Percentiles rank a stretch among this genome's conserved stretches.
phyloP scores from a whole-genome alignment of 106 monocot genomes.

The Triglochin maritima region DNA sequence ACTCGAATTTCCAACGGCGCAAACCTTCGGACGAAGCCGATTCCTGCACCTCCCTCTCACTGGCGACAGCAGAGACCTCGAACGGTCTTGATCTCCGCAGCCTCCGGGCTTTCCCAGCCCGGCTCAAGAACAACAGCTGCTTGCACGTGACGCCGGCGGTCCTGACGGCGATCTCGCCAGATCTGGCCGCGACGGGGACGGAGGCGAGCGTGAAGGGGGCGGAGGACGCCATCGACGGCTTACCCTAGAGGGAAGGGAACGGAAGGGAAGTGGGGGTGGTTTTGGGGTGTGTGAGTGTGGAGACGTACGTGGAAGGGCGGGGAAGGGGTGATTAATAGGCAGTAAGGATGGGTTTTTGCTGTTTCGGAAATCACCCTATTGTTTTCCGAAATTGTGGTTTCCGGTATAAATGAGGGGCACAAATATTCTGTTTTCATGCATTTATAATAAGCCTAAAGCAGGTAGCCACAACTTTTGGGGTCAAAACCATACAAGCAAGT shows the following conservation, averaged over 20 bases:
- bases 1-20: neutral
- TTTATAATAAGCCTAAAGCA: too few species aligned
- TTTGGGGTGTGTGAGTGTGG: too few species aligned
- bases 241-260: neutral
- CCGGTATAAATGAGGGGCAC: too few species aligned
- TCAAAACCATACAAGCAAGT: too few species aligned
- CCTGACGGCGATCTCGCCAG: neutral
- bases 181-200: slow-evolving; percentile 5
- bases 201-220: slow-evolving; percentile 1
- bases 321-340: too few species aligned
- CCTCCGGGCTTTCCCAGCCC: slow-evolving; percentile 7
- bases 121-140: slow-evolving; percentile 8
- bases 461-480: too few species aligned
- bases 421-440: too few species aligned
- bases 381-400: too few species aligned
- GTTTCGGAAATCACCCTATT: too few species aligned
- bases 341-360: too few species aligned
- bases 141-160: slow-evolving; percentile 4
- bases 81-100: neutral
- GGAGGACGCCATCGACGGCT: slow-evolving; percentile 16
- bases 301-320: too few species aligned
- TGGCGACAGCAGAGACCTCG: slow-evolving; percentile 16
- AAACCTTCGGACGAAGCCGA: slow-evolving; percentile 14
- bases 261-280: too few species aligned
- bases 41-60: slow-evolving; percentile 18